Evolutionary conservation across 805 yeast species (phyloP), one percentile per base, ranked within the genome.

Genomic region (Suhomyces pyralidae): DNA sequence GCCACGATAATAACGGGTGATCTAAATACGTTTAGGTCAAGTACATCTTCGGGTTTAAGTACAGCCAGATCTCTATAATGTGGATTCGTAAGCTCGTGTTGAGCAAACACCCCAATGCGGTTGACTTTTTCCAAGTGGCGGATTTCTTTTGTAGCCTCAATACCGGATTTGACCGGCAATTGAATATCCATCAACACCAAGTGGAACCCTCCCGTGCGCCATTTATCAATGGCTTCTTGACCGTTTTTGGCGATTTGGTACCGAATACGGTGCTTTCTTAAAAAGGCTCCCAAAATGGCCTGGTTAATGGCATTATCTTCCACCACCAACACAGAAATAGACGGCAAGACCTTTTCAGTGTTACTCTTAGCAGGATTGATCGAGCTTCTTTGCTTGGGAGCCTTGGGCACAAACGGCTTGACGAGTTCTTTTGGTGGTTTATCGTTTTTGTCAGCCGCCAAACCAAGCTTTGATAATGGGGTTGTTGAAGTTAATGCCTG

Each of bases 1-100:
- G 99, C 99, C 19, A 94, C 99, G 49, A 94, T 93, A 52, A 94
- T 94, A n/a, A 96, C 97, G 0, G 99, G 99, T 0, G 96, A 86
- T 57, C 90, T 80, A 69, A 90, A 90, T n/a, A 80, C 69, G 9
- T 75, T 71, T 25, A 81, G 67, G 58, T 88, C 90, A 7, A 90
- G 68, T 40, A 73, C 74, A 57, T 87, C 91, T 8, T 77, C 79
- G 9, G 73, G 74, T 26, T 63, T 63, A 5, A 73, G 52, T 30
- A 65, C 65, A 15, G 53, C 46, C 12, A 65, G 57, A 12, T 64
- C 65, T 49, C 52, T 67, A 46, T 53, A 55, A 50, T 51, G 61
- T 46, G 53, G 58, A 47, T 51, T 65, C 48, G 49, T 52, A 47
- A 61, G 63, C 56, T 67, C 77, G 55, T 73, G 69, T 40, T 74